These are phyloP conservation scores for Diplotaxis tenuifolia DNA, from an alignment of 345 rosid genomes.

Conservation along the genomic window DNA sequence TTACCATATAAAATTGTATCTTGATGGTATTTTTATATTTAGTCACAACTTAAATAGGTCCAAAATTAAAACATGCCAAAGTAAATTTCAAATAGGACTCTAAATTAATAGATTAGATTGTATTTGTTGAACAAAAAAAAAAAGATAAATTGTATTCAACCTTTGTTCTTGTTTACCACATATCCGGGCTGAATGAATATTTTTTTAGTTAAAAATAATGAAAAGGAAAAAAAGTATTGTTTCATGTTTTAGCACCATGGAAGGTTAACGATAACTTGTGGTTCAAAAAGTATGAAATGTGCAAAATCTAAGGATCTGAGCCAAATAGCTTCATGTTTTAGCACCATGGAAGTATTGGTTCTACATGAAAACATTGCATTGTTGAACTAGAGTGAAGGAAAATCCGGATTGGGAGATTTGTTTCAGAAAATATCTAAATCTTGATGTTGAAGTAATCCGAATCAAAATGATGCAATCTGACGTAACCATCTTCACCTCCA, in stretches of 20 bases:
- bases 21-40: too few relatives aligned
- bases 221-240: too few relatives aligned
- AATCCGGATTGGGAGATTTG: neutral
- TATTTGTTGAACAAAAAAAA: too few relatives aligned
- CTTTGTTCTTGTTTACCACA: neutral
- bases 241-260: too few relatives aligned
- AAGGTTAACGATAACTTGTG: neutral
- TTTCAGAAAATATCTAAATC: constrained; percentile 38
- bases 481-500: constrained; percentile 98
- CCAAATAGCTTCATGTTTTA: neutral
- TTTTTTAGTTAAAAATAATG: neutral
- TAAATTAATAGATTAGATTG: too few relatives aligned
- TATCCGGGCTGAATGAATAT: neutral
- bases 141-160: neutral
- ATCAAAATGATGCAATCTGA: constrained; percentile 93
- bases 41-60: too few relatives aligned
- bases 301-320: neutral
- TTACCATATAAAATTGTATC: too few relatives aligned
- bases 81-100: too few relatives aligned
- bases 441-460: constrained; percentile 77
- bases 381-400: neutral
- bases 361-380: neutral
- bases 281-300: neutral
- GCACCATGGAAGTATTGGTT: neutral
- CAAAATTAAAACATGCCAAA: too few relatives aligned